Evolutionary conservation across 495 filamentous ascomycete genomes (phyloP).

Genomic region (Trichoderma reesei): DNA sequence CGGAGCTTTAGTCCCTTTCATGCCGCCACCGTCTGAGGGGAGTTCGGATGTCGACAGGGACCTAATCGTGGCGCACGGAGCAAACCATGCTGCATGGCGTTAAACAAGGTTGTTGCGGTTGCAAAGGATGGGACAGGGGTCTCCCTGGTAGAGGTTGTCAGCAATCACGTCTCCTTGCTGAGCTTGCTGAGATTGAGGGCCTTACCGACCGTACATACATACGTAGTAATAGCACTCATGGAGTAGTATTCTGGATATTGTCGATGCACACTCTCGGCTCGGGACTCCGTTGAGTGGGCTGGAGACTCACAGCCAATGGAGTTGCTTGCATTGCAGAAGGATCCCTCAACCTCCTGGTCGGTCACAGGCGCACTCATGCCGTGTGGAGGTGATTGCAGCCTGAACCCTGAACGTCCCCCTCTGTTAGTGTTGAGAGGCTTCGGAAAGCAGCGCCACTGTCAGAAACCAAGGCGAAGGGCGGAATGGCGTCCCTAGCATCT

Average conservation of each 20-base stretch:
- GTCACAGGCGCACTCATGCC: background rate
- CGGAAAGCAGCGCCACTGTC: conserved; percentile 10
- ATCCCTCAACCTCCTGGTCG: background rate
- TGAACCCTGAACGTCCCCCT: background rate
- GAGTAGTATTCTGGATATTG: background rate
- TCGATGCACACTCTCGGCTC: background rate
- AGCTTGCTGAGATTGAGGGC: background rate
- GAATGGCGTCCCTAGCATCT: conserved; percentile 3
- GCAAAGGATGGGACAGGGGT: background rate
- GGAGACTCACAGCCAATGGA: background rate
- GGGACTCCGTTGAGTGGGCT: background rate
- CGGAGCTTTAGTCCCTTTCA: background rate
- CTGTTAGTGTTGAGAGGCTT: background rate
- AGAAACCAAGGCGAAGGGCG: conserved; percentile 4
- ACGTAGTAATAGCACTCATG: background rate
- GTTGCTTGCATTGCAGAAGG: background rate
- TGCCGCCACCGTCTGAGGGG: background rate
- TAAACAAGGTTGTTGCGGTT: conserved; percentile 11
- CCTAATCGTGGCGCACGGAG: conserved; percentile 10
- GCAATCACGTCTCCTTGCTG: background rate
- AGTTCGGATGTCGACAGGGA: conserved; percentile 1
- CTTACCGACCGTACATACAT: background rate
- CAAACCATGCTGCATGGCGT: conserved; percentile 11
- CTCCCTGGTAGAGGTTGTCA: background rate
- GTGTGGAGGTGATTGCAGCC: background rate